Conservation (phyloP, 1,284 basidiomycete species). For the Ceratobasidium sp. region DNA sequence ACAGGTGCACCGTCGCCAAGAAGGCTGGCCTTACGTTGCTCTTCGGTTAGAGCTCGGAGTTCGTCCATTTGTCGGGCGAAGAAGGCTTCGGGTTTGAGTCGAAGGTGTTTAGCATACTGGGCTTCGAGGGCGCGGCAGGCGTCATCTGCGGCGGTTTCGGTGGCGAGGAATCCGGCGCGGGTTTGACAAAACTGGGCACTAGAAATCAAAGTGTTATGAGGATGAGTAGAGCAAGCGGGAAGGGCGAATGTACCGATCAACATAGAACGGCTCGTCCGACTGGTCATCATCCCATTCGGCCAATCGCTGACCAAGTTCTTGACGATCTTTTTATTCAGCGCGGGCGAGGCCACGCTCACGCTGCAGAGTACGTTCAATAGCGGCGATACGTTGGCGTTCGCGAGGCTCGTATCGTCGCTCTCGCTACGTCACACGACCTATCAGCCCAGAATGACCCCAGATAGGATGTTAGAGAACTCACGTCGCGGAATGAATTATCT, state of each 20-base stretch:
- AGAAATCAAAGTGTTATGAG: neutral
- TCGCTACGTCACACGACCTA: conserved; percentile 60
- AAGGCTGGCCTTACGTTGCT: conserved; percentile 86
- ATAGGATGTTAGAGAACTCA: conserved; percentile 58
- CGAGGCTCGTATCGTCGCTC: conserved; percentile 84
- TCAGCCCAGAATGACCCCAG: neutral
- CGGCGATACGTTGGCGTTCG: conserved; percentile 77
- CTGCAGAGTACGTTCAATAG: conserved; percentile 77
- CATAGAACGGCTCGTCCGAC: conserved; percentile 85
- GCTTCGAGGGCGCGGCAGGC: conserved; percentile 83
- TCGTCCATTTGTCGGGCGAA: conserved; percentile 90
- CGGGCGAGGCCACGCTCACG: conserved; percentile 77
- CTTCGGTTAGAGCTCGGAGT: conserved; percentile 84
- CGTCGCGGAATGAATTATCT: conserved; percentile 84
- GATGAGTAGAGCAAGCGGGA: neutral
- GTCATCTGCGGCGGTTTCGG: conserved; percentile 84
- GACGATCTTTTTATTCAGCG: conserved; percentile 75
- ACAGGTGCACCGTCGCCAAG: conserved; percentile 90
- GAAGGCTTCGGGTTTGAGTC: conserved; percentile 87
- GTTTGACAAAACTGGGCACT: conserved; percentile 78
- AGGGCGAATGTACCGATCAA: conserved; percentile 70
- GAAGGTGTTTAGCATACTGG: conserved; percentile 82
- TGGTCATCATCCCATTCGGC: conserved; percentile 92
- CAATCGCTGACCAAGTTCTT: conserved; percentile 75
- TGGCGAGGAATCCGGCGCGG: conserved; percentile 71